Base-by-base conservation (phyloP, 139 green algal genomes). In the Chlamydomonas schloesseri region DNA sequence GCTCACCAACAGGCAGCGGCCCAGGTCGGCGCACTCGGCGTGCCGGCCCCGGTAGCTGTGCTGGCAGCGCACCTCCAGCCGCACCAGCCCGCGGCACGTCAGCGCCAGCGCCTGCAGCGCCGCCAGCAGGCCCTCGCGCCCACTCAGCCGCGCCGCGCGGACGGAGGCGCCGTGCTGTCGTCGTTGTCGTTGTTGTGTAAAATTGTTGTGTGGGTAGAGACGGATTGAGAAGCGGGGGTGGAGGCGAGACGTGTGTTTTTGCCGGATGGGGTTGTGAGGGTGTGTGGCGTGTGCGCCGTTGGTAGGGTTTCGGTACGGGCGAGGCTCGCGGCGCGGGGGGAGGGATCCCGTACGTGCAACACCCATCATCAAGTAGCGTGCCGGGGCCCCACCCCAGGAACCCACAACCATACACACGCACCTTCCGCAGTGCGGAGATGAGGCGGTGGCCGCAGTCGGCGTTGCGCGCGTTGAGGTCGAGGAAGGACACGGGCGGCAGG, bases 391-490 rank as follows among this genome's bases (percentile, higher is more conserved):
- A n/a, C n/a, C n/a, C n/a, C n/a, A n/a, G n/a, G n/a, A n/a, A n/a
- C n/a, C n/a, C n/a, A n/a, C n/a, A n/a, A n/a, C n/a, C n/a, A n/a
- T n/a, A n/a, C n/a, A n/a, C 23, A 14, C 62, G 28, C 1, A 65
- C 62, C 62, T 73, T 42, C 6, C 62, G 77, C 37, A 83, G 77
- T 3, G 77, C 77, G 13, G 62, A 26, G 28, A 83, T 64, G 23
- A 83, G 77, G n/a, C 64, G 77, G 64, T 83, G 36, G 77, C 77
- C 46, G 77, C 77, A 83, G 28, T 67, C 77, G 0, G 77, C 77
- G 77, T 83, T 83, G 29, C 77, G 77, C 5, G 77, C 62, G 36
- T 83, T 83, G 62, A 73, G 73, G 34, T 73, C 62, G 2, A 83
- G 62, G 36, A 58, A 47, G 24, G 42, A 17, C 11, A 64, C 53